These are phyloP conservation scores for Phaeodactylum tricornutum DNA, from an alignment of 108 stramenopile species.

Conservation along the genomic window DNA sequence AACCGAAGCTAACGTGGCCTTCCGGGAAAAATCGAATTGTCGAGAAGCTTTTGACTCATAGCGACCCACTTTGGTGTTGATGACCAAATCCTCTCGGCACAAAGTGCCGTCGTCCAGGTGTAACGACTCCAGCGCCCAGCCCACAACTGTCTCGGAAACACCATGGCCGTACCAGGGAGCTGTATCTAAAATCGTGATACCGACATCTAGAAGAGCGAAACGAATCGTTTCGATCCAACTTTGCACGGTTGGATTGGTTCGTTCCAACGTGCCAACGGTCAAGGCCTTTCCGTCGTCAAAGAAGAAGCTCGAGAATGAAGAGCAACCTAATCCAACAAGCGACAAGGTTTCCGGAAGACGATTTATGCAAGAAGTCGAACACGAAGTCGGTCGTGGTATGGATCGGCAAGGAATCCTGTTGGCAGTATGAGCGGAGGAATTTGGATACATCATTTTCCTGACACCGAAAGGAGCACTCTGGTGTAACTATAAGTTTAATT, in stretches of 20 bases:
- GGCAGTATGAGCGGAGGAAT: too few species aligned
- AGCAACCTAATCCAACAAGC: slow-evolving; percentile 74
- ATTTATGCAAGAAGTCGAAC: too few species aligned
- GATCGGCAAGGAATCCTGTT: too few species aligned
- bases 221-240: slow-evolving; percentile 73
- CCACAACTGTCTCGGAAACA: slow-evolving; percentile 65
- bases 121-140: slow-evolving; percentile 56
- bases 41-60: slow-evolving; percentile 61
- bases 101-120: slow-evolving; percentile 12
- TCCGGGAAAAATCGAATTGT: slow-evolving; percentile 82
- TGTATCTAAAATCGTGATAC: slow-evolving; percentile 73
- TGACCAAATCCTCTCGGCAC: slow-evolving; percentile 26
- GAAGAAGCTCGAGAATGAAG: slow-evolving; percentile 77
- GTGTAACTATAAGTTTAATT: too few species aligned
- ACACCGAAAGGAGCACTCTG: too few species aligned
- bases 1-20: slow-evolving; percentile 57
- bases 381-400: too few species aligned
- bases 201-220: slow-evolving; percentile 47
- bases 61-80: slow-evolving; percentile 82
- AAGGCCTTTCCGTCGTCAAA: slow-evolving; percentile 22
- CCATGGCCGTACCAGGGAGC: slow-evolving; percentile 91
- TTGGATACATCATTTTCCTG: too few species aligned
- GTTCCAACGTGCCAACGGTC: slow-evolving; percentile 17
- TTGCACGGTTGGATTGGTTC: slow-evolving; percentile 47
- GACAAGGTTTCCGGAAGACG: slow-evolving; percentile 22